phyloP scores from a whole-genome alignment of 1,284 basidiomycete species.

The Boletus smithii region DNA sequence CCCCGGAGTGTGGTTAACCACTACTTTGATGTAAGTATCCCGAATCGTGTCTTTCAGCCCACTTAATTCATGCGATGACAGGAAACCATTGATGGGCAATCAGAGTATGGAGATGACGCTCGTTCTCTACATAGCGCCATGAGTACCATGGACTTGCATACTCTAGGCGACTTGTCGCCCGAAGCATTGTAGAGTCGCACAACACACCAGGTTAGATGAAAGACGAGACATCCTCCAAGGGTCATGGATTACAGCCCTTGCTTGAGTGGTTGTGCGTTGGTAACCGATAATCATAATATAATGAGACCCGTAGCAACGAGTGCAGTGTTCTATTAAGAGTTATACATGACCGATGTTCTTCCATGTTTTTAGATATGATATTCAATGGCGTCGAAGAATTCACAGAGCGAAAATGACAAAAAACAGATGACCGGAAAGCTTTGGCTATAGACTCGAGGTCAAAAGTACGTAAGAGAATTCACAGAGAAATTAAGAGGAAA shows the following conservation, averaged over 20 bases:
- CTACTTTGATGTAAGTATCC: conserved; percentile 81
- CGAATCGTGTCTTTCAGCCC: background rate
- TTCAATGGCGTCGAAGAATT: conserved; percentile 18
- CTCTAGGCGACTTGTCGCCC: conserved; percentile 74
- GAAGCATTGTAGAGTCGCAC: conserved; percentile 55
- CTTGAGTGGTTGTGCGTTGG: too few species aligned
- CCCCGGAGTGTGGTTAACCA: conserved; percentile 85
- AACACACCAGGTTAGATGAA: background rate
- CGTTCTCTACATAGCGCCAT: conserved; percentile 60
- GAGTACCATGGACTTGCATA: conserved; percentile 57
- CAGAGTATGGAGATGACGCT: conserved; percentile 67
- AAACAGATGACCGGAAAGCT: conserved; percentile 5
- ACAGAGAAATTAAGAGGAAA: conserved; percentile 7
- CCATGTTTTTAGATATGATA: conserved; percentile 32
- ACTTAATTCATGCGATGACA: conserved; percentile 31
- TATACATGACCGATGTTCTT: conserved; percentile 39
- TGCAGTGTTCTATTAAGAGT: conserved; percentile 36
- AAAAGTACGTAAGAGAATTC: conserved; percentile 21
- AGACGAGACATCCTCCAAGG: background rate
- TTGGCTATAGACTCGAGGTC: background rate
- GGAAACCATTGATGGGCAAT: conserved; percentile 70
- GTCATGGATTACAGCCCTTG: background rate
- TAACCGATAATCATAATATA: conserved; percentile 30
- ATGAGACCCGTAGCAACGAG: conserved; percentile 35
- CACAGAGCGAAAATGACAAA: conserved; percentile 15